Evolutionary conservation across 768 basidiomycete species (phyloP), one percentile per base, ranked within the genome.

Genomic region (Asterophora lycoperdoides): DNA sequence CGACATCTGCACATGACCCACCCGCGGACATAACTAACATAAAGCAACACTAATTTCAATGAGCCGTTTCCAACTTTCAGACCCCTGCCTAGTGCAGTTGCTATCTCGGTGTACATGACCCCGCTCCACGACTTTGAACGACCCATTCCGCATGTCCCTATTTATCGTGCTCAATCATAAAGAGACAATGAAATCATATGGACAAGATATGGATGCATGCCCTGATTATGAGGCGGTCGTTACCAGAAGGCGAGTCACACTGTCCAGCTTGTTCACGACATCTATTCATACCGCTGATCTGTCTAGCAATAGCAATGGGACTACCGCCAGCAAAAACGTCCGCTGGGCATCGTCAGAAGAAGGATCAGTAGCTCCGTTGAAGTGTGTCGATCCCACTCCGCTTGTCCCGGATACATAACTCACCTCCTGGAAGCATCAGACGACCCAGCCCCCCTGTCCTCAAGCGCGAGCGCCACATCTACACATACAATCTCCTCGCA

Each of bases 401-500:
- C 48, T 20, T 46, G 26, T n/a, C 19, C 11, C 32, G 42, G 20
- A 15, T 46, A 20, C 39, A 30, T 32, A 26, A 42, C 47, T 33
- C n/a, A 45, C 14, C 44, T 29, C 32, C 35, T 8, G 30, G 23
- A 33, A 50, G 56, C 1, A 48, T 44, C n/a, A 50, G 30, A 33
- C 41, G 39, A 36, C 49, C 55, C 13, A 50, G 51, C 28, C 57
- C 52, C 26, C 57, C 54, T 19, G 60, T 60, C 13, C 62, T 63
- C 10, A 64, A 58, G 38, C 58, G 59, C 10, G 74, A 76, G 59
- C 69, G 74, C 38, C 79, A 76, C 58, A 53, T 77, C 14, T 84
- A 83, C 56, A 73, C 74, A 1, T 82, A 83, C 55, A 68, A 70
- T 46, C 60, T 84, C 42, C 51, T 65, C 2, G 74, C 69, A 20